Evolutionary conservation across 75 land plant genomes (phyloP), one percentile per base, ranked within the genome.

Genomic region (Cryptomeria japonica): DNA sequence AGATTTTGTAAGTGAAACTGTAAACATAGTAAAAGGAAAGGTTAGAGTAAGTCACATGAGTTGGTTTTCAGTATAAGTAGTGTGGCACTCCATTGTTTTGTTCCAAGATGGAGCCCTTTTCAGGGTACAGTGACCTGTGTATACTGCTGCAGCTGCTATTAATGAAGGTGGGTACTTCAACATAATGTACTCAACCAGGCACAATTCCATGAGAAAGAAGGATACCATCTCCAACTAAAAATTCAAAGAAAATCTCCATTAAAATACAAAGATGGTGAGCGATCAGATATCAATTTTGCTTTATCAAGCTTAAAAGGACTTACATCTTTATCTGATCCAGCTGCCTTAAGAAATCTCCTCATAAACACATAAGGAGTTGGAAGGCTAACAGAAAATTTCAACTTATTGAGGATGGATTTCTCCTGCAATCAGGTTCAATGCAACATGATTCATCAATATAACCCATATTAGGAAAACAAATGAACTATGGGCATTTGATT

Each of bases 331-430:
- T 92, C 90, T 7, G 89, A 53, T 8, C 72, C 76, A 5, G 93
- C 92, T 36, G 92, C 93, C 79, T 92, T 92, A 3, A 92, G 87
- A 80, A 87, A 87, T 80, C 93, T 79, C 58, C 68, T 90, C 85
- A 92, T 86, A 87, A 92, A 92, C 9, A 92, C 90, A 79, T 92
- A 92, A 5, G 93, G 93, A 14, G 92, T 92, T 25, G 93, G 93
- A 18, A 92, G 92, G 56, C 84, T 86, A 34, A 92, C 38, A 79
- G 87, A 87, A 73, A 92, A 92, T 31, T 85, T 46, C 55, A 92
- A 76, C 0, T 84, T 85, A 78, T 89, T 92, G 25, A 92, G 87
- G 82, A 92, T 91, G 19, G 42, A 87, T 78, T 90, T 92, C 86
- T 92, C 93, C 90, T 90, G 90, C n/a, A 88, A 16, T 25, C 84